Conservation (phyloP, 2,329 filamentous ascomycete genomes). For the Aspergillus sp. region DNA sequence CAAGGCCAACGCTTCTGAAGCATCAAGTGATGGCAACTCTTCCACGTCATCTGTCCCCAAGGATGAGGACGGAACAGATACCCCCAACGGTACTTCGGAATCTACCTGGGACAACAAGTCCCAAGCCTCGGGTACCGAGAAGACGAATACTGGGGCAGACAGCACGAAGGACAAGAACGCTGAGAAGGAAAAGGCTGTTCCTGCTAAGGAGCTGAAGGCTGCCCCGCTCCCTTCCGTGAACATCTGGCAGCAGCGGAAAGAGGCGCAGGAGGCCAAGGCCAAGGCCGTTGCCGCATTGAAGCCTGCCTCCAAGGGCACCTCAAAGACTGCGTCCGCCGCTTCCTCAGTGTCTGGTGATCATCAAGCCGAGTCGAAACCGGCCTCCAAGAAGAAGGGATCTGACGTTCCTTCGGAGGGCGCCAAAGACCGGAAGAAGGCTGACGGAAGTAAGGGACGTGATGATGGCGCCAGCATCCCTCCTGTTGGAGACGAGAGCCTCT, state of each 20-base stretch:
- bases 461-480: constrained; percentile 57
- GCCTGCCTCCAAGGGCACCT: constrained; percentile 24
- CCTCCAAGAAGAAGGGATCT: constrained; percentile 44
- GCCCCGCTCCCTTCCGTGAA: constrained; percentile 84
- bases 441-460: constrained; percentile 47
- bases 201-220: constrained; percentile 68
- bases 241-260: constrained; percentile 78
- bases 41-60: constrained; percentile 58
- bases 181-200: constrained; percentile 63
- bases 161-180: constrained; percentile 57
- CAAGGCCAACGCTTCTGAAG: constrained; percentile 41
- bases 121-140: constrained; percentile 65
- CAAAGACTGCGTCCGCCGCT: constrained; percentile 30
- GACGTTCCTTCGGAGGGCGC: constrained; percentile 27
- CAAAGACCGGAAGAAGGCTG: constrained; percentile 42
- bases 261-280: constrained; percentile 59
- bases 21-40: constrained; percentile 55
- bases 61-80: constrained; percentile 63
- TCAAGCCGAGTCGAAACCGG: constrained; percentile 46
- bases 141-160: constrained; percentile 42
- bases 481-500: constrained; percentile 74
- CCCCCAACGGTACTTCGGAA: constrained; percentile 65
- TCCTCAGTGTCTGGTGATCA: constrained; percentile 36
- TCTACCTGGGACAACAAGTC: constrained; percentile 68
- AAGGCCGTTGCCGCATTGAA: constrained; percentile 42